Evolutionary conservation across 345 rosid genomes (phyloP).

Genomic region (Hibiscus trionum): DNA sequence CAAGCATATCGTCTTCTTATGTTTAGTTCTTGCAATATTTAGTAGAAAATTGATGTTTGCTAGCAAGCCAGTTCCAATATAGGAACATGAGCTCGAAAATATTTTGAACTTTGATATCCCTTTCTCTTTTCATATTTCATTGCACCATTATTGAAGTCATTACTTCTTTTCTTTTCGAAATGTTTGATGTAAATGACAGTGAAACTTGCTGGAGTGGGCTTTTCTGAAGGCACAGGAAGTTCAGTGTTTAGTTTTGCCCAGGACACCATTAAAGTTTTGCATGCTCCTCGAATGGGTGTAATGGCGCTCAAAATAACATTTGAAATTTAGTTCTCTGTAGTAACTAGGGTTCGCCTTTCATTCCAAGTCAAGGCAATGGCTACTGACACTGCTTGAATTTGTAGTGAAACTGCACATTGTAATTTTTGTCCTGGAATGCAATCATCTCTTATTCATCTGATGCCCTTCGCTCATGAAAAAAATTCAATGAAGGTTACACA

Average conservation of each 20-base stretch:
- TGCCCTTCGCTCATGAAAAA: constrained; percentile 1
- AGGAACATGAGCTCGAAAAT: background rate
- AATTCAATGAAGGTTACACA: constrained; percentile 3
- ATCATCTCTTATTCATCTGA: constrained; percentile 4
- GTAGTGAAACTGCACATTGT: constrained; percentile 9
- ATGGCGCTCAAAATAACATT: constrained; percentile 14
- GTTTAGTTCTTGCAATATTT: background rate
- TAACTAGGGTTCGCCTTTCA: constrained; percentile 9
- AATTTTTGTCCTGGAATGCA: constrained; percentile 12
- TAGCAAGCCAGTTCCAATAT: background rate
- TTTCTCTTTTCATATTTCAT: background rate
- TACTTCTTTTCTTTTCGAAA: constrained; percentile 33
- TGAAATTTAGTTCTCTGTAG: constrained; percentile 16
- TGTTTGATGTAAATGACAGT: constrained; percentile 27
- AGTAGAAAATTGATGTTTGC: background rate
- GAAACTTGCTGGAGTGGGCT: constrained; percentile 32
- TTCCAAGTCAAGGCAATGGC: constrained; percentile 15
- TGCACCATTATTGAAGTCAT: background rate
- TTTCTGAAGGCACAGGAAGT: constrained; percentile 35
- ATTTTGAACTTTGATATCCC: background rate
- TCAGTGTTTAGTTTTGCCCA: constrained; percentile 18
- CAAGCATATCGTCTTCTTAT: background rate
- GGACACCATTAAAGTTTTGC: constrained; percentile 35
- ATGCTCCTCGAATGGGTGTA: constrained; percentile 23
- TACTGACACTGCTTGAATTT: constrained; percentile 12